Base-by-base conservation (phyloP, 2,329 filamentous ascomycete species). In the Arthrobotrys megalospora region DNA sequence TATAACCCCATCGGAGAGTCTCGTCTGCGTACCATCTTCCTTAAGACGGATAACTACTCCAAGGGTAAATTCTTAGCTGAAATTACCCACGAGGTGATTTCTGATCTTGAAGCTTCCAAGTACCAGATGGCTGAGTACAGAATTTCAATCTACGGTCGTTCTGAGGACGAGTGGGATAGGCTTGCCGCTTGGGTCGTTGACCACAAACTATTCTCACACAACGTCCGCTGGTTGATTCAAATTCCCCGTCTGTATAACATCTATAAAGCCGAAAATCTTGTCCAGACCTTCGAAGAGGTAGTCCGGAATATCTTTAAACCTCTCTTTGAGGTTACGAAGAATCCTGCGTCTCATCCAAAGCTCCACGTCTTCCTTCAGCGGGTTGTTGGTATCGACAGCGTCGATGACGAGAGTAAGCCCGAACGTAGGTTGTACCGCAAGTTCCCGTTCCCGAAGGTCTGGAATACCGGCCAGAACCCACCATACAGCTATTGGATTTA, bases 81-180 rank as follows among this genome's bases (percentile, higher is more conserved):
- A 84, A 97, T 99, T 80, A 98, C 95, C 1, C 97, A 97, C 82
- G 96, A 99, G 85, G 96, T 99, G 80, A 97, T 99, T 68, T 91
- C 94, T 2, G 96, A 99, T 87, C 87, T 99, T 36, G 96, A 99
- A 84, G 97, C 95, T 60, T 97, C 94, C 89, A 99, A 99, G 84
- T 99, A 99, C 83, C 96, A 99, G 84, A 97, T 99, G 92, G 96
- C 96, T 0, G 96, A 99, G 86, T 99, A 96, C 94, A 93, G 96
- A 50, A 97, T 99, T 81, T 97, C 94, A 24, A 93, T 99, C 80
- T 99, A 99, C 82, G 96, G 96, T 80, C 92, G 93, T 83, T 92
- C 92, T 1, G 88, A 97, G 47, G 91, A 97, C 80, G 96, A 99
- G 84, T 99, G 96, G 96, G 95, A 98, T 83, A 99, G 97, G 83